phyloP scores from a whole-genome alignment of 2,329 filamentous ascomycete genomes.

The Sodiomyces alkalinus region DNA sequence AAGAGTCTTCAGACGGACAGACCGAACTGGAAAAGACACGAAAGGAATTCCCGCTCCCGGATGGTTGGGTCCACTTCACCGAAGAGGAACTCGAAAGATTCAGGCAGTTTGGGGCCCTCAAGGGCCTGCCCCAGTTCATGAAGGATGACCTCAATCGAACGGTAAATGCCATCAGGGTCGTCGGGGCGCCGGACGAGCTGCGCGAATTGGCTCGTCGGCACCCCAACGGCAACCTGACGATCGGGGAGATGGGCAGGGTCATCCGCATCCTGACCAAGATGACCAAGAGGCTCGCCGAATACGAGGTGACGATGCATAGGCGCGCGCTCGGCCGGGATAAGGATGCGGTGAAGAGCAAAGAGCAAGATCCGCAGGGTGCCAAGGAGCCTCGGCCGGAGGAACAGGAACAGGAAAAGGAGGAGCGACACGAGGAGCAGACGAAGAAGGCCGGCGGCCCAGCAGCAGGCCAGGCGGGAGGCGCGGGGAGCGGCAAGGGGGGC shows the following conservation, averaged over 20 bases:
- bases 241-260: constrained; percentile 41
- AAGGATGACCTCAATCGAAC: constrained; percentile 41
- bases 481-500: constrained; percentile 2
- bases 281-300: constrained; percentile 24
- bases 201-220: constrained; percentile 42
- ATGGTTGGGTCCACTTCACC: constrained; percentile 30
- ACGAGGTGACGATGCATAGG: constrained; percentile 5
- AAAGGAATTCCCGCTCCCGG: constrained; percentile 20
- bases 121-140: constrained; percentile 48
- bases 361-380: constrained; percentile 1
- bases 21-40: constrained; percentile 10
- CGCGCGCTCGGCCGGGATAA: constrained; percentile 6
- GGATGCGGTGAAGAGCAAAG: constrained; percentile 5
- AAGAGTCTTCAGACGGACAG: constrained; percentile 6
- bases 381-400: constrained; percentile 10
- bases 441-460: constrained; percentile 1
- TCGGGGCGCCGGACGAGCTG: constrained; percentile 56
- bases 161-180: constrained; percentile 45
- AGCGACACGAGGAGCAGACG: constrained; percentile 7
- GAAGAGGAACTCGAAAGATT: constrained; percentile 36
- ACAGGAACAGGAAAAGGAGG: constrained; percentile 7
- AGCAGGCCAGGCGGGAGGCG: constrained; percentile 1
- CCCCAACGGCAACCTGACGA: constrained; percentile 19
- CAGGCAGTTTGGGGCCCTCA: constrained; percentile 38
- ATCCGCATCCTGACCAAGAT: constrained; percentile 40